Evolutionary conservation across 2,329 filamentous ascomycete genomes (phyloP), one percentile per base, ranked within the genome.

Genomic region (Phialophora tarda): DNA sequence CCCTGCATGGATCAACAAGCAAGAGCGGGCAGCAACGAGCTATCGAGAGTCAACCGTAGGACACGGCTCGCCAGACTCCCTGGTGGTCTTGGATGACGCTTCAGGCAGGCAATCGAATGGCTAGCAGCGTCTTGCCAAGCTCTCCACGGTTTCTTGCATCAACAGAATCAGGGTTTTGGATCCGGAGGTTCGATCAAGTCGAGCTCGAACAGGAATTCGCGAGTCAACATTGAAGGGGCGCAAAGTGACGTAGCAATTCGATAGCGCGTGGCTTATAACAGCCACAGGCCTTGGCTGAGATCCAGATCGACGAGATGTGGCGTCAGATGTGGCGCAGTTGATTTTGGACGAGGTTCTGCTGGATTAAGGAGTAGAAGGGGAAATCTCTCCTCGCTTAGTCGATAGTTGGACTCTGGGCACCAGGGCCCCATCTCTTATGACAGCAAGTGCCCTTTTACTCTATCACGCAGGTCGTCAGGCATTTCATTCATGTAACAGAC

Each of bases 151-250:
- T 60, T 3, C 30, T 34, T 26, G 44, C 30, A 24, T 38, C 10
- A 21, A 61, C 14, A 41, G 51, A 61, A 61, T n/a, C 47, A 51
- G 47, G 59, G 32, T 51, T 60, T 60, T 60, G 58, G 47, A 17
- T 12, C 30, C 8, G 14, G 12, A 14, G 7, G 38, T 5, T 51
- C 47, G 14, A 32, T 53, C 28, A 53, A 44, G 28, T 10, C 30
- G 48, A 53, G 24, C 30, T 41, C n/a, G 21, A 28, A 41, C 28
- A 61, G 47, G 38, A 58, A 58, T 17, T 32, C 24, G 55, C 57
- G 23, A 47, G 24, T 48, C 57, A 41, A 53, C 30, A 51, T 53
- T 28, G 10, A 34, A 38, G 53, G 59, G 59, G 51, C 47, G 44
- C 32, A 28, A 53, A 54, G n/a, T 51, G 38, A 41, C 59, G 48